These are phyloP conservation scores for Artemisia argyi DNA, from an alignment of 129 eudicot genomes.

Conservation along the genomic window DNA sequence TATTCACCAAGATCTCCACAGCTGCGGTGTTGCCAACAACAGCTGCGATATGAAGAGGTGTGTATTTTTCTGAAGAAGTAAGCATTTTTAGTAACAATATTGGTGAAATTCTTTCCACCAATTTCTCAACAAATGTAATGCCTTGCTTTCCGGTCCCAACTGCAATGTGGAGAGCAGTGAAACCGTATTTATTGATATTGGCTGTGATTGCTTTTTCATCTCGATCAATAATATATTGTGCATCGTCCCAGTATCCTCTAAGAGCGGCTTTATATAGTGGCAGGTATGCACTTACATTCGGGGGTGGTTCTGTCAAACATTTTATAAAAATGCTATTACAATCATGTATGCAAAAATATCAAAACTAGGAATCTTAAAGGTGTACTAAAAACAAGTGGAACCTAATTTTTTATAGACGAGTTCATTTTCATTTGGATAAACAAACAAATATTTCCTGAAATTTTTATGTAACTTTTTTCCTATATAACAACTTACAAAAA, in stretches of 20 bases:
- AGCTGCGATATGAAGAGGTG: conserved; percentile 43
- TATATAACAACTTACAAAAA: neutral
- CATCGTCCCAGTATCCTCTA: conserved; percentile 43
- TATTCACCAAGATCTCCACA: conserved; percentile 34
- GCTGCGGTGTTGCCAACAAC: conserved; percentile 38
- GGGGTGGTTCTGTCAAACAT: conserved; percentile 24
- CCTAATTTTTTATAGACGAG: neutral
- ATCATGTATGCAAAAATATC: neutral
- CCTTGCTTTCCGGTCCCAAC: conserved; percentile 40
- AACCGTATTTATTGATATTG: conserved; percentile 22
- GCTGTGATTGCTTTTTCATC: conserved; percentile 38
- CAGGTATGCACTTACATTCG: conserved; percentile 28
- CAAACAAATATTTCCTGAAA: neutral
- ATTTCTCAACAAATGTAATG: conserved; percentile 37
- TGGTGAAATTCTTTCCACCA: conserved; percentile 32
- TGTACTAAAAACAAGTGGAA: neutral
- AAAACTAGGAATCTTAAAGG: neutral
- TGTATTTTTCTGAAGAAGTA: conserved; percentile 39
- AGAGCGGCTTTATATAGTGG: conserved; percentile 51
- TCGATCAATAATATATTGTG: conserved; percentile 24
- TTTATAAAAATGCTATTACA: conserved; percentile 7
- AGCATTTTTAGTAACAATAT: conserved; percentile 29
- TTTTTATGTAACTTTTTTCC: neutral
- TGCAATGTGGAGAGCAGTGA: conserved; percentile 45
- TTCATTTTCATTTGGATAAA: neutral